Evolutionary conservation across 2,329 filamentous ascomycete species (phyloP).

Genomic region (Ophiostoma quercus): DNA sequence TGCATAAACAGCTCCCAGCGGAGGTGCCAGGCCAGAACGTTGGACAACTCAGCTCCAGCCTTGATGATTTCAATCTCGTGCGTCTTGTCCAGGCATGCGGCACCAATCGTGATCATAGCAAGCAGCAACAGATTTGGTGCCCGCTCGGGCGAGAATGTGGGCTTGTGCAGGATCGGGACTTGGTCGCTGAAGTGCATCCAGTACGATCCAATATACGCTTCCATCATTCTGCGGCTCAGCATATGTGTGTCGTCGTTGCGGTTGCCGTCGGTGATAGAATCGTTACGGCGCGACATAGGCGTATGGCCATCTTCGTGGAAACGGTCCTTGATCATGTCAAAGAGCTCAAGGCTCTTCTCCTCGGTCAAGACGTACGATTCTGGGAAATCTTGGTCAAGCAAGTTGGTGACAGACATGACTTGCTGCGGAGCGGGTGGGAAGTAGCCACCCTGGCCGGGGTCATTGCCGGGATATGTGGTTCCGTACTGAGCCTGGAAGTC

Average conservation of each 20-base stretch:
- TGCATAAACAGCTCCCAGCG: constrained; percentile 96
- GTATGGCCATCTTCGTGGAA: constrained; percentile 78
- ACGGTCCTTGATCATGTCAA: constrained; percentile 72
- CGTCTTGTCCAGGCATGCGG: constrained; percentile 78
- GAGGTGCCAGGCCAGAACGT: constrained; percentile 88
- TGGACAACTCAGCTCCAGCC: constrained; percentile 74
- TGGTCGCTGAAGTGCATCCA: constrained; percentile 95
- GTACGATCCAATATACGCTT: constrained; percentile 86
- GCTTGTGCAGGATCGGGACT: constrained; percentile 87
- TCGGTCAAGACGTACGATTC: constrained; percentile 79
- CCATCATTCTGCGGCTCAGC: constrained; percentile 90
- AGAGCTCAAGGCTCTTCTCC: constrained; percentile 76
- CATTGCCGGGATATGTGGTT: constrained; percentile 46
- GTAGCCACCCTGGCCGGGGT: constrained; percentile 48
- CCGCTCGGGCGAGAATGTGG: constrained; percentile 83
- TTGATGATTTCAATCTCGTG: constrained; percentile 69
- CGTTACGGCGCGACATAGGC: constrained; percentile 67
- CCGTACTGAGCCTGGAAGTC: constrained; percentile 48
- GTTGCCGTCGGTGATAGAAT: constrained; percentile 72
- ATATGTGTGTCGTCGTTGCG: constrained; percentile 59
- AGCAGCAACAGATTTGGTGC: constrained; percentile 80
- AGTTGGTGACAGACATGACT: constrained; percentile 83
- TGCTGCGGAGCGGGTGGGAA: constrained; percentile 61
- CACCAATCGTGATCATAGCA: constrained; percentile 87
- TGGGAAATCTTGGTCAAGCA: constrained; percentile 73